Percentiles rank a stretch among this genome's conserved stretches.
These are phyloP conservation scores for Tolypocladium cylindrosporum DNA, from an alignment of 2,329 filamentous ascomycete genomes.

Conservation along the genomic window DNA sequence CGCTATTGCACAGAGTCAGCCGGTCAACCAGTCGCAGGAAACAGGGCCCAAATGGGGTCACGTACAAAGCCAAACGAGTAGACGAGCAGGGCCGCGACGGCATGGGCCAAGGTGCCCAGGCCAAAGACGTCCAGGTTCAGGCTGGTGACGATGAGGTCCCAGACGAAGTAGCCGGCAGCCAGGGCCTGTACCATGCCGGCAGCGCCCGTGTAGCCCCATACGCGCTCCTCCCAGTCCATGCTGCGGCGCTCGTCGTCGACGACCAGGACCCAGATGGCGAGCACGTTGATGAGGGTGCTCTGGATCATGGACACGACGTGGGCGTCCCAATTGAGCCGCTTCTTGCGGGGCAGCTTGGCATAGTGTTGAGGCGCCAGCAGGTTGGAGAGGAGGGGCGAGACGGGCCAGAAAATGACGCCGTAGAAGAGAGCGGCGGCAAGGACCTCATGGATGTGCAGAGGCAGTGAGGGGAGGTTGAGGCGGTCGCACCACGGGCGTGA, in stretches of 20 bases:
- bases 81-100: conserved; percentile 61
- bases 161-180: conserved; percentile 74
- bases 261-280: conserved; percentile 67
- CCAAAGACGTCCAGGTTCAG: conserved; percentile 64
- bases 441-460: conserved; percentile 70
- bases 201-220: conserved; percentile 70
- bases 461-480: conserved; percentile 54
- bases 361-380: conserved; percentile 56
- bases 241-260: conserved; percentile 55
- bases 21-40: conserved; percentile 2
- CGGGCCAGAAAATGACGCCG: conserved; percentile 52
- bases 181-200: conserved; percentile 66
- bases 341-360: conserved; percentile 50
- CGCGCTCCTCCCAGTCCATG: conserved; percentile 57
- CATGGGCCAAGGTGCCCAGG: conserved; percentile 67
- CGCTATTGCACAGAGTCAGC: conserved; percentile 37
- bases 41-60: conserved; percentile 20
- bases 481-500: conserved; percentile 55
- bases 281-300: conserved; percentile 57
- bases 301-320: conserved; percentile 80
- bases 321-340: conserved; percentile 69
- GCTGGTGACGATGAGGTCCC: conserved; percentile 65
- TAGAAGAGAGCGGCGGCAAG: conserved; percentile 57
- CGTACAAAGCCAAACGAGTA: conserved; percentile 70
- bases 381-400: conserved; percentile 59